These are phyloP conservation scores for Vaucheria bursata DNA, from an alignment of 352 stramenopile genomes.

Conservation along the genomic window DNA sequence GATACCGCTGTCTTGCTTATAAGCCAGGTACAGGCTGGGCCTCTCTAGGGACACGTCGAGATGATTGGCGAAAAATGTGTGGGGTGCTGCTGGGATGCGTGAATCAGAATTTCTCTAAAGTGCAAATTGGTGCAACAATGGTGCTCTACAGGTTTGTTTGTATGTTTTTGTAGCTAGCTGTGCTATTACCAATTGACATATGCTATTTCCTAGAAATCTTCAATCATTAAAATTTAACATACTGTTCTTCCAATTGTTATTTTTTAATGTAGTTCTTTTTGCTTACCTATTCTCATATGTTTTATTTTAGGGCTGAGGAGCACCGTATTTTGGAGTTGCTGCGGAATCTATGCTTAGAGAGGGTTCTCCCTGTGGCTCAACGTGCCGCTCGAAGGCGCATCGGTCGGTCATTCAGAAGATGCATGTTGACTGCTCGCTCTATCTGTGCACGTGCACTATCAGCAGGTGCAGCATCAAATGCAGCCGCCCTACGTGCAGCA, in stretches of 20 bases:
- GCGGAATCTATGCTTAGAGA: conserved; percentile 52
- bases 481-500: conserved; percentile 32
- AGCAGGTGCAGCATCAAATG: conserved; percentile 15
- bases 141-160: conserved; percentile 47
- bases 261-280: no score
- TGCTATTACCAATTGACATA: not conserved
- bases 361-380: conserved; percentile 49
- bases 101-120: conserved; percentile 49
- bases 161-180: not conserved
- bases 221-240: no score
- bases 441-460: conserved; percentile 30
- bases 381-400: conserved; percentile 23
- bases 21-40: conserved; percentile 33
- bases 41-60: not conserved
- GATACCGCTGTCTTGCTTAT: conserved; percentile 66
- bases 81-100: conserved; percentile 24
- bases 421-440: conserved; percentile 22
- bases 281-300: no score
- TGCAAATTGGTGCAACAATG: conserved; percentile 52
- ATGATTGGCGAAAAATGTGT: conserved; percentile 32
- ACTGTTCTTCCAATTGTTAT: no score
- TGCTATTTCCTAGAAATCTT: no score
- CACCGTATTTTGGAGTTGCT: conserved; percentile 54
- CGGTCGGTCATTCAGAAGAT: conserved; percentile 32
- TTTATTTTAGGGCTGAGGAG: conserved; percentile 38